A percentile compares a stretch with the other conserved stretches of the same genome.
Evolutionary conservation across 345 rosid genomes (phyloP).

Genomic region (thale cress (Arabidopsis thaliana)): TAIR10.1 NC_003075.7:11093001-11093500

Average conservation of each 20-base stretch:
- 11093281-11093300: background rate
- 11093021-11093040: background rate
- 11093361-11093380: background rate
- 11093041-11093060: background rate
- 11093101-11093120: background rate
- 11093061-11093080: background rate
- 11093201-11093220: background rate
- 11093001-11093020: background rate
- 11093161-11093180: background rate
- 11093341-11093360: background rate
- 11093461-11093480: background rate
- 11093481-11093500: background rate
- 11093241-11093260: background rate
- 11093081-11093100: background rate
- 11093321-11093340: background rate
- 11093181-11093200: slow-evolving; percentile 2
- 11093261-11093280: background rate
- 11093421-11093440: background rate
- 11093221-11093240: background rate
- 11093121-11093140: too few species aligned
- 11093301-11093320: background rate
- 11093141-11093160: background rate
- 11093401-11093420: background rate
- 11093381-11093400: background rate
- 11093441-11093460: background rate